A percentile compares a stretch with the other conserved stretches of the same genome.
Evolutionary conservation across 768 basidiomycete species (phyloP).

Genomic region (Hygrophorus russula): DNA sequence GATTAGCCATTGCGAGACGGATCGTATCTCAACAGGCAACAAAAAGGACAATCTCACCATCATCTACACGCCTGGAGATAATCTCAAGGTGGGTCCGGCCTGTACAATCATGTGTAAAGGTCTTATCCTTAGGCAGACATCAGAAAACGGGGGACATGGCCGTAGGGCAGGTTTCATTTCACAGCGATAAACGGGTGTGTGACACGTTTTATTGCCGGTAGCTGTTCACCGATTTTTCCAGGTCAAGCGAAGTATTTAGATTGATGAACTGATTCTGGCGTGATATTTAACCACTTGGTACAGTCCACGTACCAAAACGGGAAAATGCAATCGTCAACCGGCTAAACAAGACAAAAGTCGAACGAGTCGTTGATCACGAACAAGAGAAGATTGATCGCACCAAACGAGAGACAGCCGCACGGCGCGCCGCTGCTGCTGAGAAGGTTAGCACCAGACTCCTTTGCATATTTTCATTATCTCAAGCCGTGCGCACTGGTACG

Average conservation of each 20-base stretch:
- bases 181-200: slow-evolving; percentile 74
- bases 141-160: slow-evolving; percentile 99
- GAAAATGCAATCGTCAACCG: slow-evolving; percentile 89
- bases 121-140: not conserved
- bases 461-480: not conserved
- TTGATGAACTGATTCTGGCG: not conserved
- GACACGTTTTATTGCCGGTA: not conserved
- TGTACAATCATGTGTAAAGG: not conserved
- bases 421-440: slow-evolving; percentile 51
- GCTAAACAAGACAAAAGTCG: slow-evolving; percentile 86
- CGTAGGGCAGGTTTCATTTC: slow-evolving; percentile 91
- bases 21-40: slow-evolving; percentile 52
- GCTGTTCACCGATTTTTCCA: not conserved
- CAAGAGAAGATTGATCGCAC: slow-evolving; percentile 74
- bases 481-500: not conserved
- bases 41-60: slow-evolving; percentile 90
- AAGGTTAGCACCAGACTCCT: slow-evolving; percentile 40
- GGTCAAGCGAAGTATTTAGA: slow-evolving; percentile 8
- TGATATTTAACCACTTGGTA: not conserved
- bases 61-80: slow-evolving; percentile 89
- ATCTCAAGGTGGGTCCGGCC: slow-evolving; percentile 61
- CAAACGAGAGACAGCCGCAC: slow-evolving; percentile 60
- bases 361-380: slow-evolving; percentile 82
- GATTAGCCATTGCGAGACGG: not conserved
- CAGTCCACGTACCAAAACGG: slow-evolving; percentile 69